Evolutionary conservation across 331 rosid species (phyloP), one percentile per base, ranked within the genome.

Genomic region (Malus hybrid): DNA sequence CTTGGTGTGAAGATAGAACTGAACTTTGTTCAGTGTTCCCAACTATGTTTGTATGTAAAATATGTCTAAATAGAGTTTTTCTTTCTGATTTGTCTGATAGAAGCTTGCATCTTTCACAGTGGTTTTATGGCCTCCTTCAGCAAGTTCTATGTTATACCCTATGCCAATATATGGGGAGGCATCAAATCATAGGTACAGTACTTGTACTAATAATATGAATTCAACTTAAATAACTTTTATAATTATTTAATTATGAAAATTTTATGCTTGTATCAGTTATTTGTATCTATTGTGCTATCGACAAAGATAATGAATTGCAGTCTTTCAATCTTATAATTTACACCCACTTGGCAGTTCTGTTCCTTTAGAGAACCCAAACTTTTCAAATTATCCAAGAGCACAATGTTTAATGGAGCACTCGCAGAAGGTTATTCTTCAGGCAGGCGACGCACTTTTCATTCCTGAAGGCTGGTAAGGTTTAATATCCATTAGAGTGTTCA

Each of bases 391-490:
- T 82, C 97, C 96, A 36, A 89, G 97, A 85, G 96, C 97, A 83
- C 81, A 87, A 78, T 60, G 78, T 74, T 85, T 87, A 73, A 80
- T 74, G 85, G 79, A 85, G 76, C 76, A 69, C 80, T 90, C 91
- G 7, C 93, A 91, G 82, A 90, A 78, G 88, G 86, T 86, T 79
- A 75, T 83, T 86, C 97, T 95, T 79, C 84, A 84, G 67, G 93
- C 91, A 44, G 99, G 99, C 36, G 97, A 95, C 69, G 96, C 97
- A 68, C 90, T 95, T 81, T 95, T 90, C 83, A 90, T 92, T 83
- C 99, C 99, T 31, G 97, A 92, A 90, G 99, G 97, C 84, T 92
- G 97, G 99, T 90, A 82, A 84, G 91, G 29, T 80, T 75, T 71
- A 29, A 67, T 27, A 55, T 66, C 65, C 14, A 18, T 48, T 29